Base-by-base conservation (phyloP, 805 yeast genomes). In the Kluyveromyces starmeri region DNA sequence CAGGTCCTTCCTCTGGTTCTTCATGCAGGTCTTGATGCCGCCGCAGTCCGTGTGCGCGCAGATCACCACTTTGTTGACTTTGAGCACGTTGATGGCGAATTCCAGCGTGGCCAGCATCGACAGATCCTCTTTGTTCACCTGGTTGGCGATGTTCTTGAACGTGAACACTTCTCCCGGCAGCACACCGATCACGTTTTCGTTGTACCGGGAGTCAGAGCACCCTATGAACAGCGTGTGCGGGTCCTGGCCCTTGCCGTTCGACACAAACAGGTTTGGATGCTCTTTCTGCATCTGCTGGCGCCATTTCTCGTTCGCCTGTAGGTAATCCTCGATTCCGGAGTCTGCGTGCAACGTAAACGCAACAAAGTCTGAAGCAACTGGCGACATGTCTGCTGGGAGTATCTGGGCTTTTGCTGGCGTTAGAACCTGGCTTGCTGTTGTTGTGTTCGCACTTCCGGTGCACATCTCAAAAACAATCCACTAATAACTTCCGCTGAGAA, bases 41-140 rank as follows among this genome's bases (percentile, higher is more conserved):
- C 95, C 96, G 67, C 97, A 88, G 58, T 84, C 94, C 20, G 92
- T 81, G 61, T 88, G 97, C 3, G 96, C 97, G 60, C 95, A 83
- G 5, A 88, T 81, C 36, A 88, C 70, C 34, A 88, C 75, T 52
- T 83, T 84, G 44, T 68, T 70, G 25, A 89, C 94, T 50, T 82
- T 80, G 40, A 88, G 67, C 10, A 79, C 84, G 45, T 83, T 86
- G 45, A 89, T 74, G 4, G 95, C 94, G 51, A 83, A 84, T 58
- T 88, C 95, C 20, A 89, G 63, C 2, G 86, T 86, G 0, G 94
- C 78, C 53, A 74, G 75, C 13, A 80, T 68, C 26, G 85, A 71
- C 28, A 80, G 62, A 55, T 89, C 96, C 37, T 75, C 72, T 34
- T 62, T 58, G 36, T 75, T 70, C 34, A 86, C 68, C 22, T 78